These are phyloP conservation scores for Sclerotinia spermophila DNA, from an alignment of 2,329 filamentous ascomycete species.

Conservation along the genomic window DNA sequence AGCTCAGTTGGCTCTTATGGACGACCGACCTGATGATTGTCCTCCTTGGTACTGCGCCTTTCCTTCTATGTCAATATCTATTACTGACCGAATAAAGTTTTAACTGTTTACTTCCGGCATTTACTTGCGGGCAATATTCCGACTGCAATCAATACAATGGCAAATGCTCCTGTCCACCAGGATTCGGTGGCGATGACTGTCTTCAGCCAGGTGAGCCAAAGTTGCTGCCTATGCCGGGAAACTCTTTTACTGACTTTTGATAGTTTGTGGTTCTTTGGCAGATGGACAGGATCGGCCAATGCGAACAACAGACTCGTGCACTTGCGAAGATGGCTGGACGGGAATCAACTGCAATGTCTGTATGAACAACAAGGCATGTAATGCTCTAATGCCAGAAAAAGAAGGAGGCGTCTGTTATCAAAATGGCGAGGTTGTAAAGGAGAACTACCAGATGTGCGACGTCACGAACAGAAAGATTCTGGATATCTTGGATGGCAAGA, in stretches of 20 bases:
- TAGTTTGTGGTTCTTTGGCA: constrained; percentile 81
- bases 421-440: constrained; percentile 82
- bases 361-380: constrained; percentile 75
- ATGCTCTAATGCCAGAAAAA: constrained; percentile 78
- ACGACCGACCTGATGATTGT: constrained; percentile 70
- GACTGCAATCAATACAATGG: constrained; percentile 86
- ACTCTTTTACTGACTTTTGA: constrained; percentile 21
- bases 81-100: constrained; percentile 57
- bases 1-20: constrained; percentile 66
- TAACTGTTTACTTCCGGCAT: constrained; percentile 93
- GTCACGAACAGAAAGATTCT: constrained; percentile 95
- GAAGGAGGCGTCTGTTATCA: constrained; percentile 88
- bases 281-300: constrained; percentile 76
- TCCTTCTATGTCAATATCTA: background rate
- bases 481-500: constrained; percentile 76
- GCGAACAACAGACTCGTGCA: constrained; percentile 66
- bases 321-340: constrained; percentile 89
- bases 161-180: constrained; percentile 86
- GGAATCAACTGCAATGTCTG: constrained; percentile 99
- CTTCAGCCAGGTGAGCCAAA: constrained; percentile 64
- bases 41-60: constrained; percentile 63
- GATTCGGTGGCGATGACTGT: constrained; percentile 93
- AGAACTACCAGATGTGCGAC: constrained; percentile 97
- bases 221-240: background rate
- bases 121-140: constrained; percentile 87